These are phyloP conservation scores for Balansia obtecta DNA, from an alignment of 2,329 filamentous ascomycete species.

Conservation along the genomic window DNA sequence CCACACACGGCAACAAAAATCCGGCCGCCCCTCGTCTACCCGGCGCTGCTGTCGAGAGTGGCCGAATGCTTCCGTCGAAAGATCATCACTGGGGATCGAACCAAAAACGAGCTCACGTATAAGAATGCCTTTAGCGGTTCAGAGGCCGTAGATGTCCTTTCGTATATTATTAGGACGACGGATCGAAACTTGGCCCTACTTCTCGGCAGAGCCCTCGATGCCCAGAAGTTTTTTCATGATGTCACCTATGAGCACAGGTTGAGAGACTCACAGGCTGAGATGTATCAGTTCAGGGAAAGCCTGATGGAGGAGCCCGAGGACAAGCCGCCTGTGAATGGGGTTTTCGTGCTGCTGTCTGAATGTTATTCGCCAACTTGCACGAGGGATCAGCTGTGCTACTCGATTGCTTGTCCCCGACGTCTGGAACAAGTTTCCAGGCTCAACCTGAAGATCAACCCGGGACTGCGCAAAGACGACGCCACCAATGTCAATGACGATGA, in stretches of 20 bases:
- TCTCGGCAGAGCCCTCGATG: conserved; percentile 81
- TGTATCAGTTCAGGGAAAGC: conserved; percentile 94
- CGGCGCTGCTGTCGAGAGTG: conserved; percentile 84
- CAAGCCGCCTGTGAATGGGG: conserved; percentile 69
- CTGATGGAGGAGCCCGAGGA: conserved; percentile 74
- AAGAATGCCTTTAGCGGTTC: conserved; percentile 94
- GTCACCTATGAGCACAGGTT: conserved; percentile 95
- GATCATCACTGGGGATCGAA: conserved; percentile 73
- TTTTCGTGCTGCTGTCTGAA: conserved; percentile 91
- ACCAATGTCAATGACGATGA: conserved; percentile 63
- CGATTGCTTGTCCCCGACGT: conserved; percentile 86
- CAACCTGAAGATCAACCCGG: conserved; percentile 86
- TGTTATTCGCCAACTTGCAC: conserved; percentile 98
- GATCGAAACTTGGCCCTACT: conserved; percentile 89
- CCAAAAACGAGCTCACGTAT: conserved; percentile 94
- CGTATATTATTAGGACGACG: conserved; percentile 93
- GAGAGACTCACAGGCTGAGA: conserved; percentile 84
- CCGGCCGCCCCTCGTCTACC: conserved; percentile 79
- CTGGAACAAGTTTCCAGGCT: conserved; percentile 89
- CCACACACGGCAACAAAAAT: conserved; percentile 46
- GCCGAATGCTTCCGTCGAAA: conserved; percentile 85
- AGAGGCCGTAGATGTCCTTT: conserved; percentile 89
- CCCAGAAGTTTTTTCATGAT: conserved; percentile 98
- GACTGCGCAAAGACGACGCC: conserved; percentile 55
- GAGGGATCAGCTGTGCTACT: conserved; percentile 89